Evolutionary conservation across 306 rosid genomes (phyloP).

Genomic region (Cajanus cajan): DNA sequence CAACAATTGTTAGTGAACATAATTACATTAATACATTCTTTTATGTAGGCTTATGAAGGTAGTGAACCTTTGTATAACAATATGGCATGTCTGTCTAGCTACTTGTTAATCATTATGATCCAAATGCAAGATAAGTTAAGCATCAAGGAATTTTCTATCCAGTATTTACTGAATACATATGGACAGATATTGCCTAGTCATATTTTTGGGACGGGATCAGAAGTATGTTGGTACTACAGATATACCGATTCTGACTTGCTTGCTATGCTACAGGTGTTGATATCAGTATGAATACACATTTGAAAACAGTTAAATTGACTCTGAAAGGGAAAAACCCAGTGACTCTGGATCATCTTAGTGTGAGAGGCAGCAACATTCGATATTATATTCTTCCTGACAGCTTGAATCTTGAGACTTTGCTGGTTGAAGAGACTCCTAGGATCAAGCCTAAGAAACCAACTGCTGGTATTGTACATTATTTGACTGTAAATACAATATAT

Average conservation of each 20-base stretch:
- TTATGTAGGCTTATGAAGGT: background rate
- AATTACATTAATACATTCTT: background rate
- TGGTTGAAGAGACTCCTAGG: slow-evolving; percentile 62
- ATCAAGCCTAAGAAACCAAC: slow-evolving; percentile 97
- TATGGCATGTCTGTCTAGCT: background rate
- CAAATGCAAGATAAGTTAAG: slow-evolving; percentile 4
- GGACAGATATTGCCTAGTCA: background rate
- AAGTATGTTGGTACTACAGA: slow-evolving; percentile 21
- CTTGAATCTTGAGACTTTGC: slow-evolving; percentile 48
- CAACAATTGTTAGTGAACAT: background rate
- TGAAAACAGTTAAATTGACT: slow-evolving; percentile 90
- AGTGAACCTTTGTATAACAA: slow-evolving; percentile 4
- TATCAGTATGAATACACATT: slow-evolving; percentile 70
- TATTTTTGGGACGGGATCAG: background rate
- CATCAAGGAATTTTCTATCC: background rate
- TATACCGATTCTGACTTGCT: slow-evolving; percentile 33
- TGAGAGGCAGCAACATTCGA: slow-evolving; percentile 90
- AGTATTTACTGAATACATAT: background rate
- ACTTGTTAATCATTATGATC: background rate
- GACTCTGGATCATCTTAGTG: slow-evolving; percentile 92
- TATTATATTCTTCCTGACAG: slow-evolving; percentile 65
- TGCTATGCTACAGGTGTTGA: slow-evolving; percentile 52
- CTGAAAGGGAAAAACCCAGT: slow-evolving; percentile 94
- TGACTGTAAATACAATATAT: background rate
- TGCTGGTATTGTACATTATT: slow-evolving; percentile 60